Base-by-base conservation (phyloP, 1,284 basidiomycete species). In the Ceratobasidium sp. region DNA sequence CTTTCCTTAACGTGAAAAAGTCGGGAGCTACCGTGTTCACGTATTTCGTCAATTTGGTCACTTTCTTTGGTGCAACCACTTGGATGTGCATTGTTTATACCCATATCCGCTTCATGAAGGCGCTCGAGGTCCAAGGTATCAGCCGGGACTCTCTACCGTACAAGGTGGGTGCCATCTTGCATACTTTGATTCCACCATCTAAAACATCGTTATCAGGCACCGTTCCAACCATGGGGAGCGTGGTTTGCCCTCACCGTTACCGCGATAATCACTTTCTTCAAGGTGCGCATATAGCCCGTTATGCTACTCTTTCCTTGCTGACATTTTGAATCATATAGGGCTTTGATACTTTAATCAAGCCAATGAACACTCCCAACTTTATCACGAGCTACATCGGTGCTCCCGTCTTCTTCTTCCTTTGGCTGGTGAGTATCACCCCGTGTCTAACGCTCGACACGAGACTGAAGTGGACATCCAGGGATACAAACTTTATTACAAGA, bases 51-150 rank as follows among this genome's bases (percentile, higher is more conserved):
- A 90, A 90, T 80, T 83, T 92, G 64, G 90, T 92, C 54, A 90
- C 90, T 7, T 90, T 90, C 60, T 92, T 92, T 81, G 93, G 92
- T 59, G 89, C 91, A 33, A 86, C 92, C 27, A 92, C 91, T 7
- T 93, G 93, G 92, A 90, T 94, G 87, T 89, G 87, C 30, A 94
- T 95, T 78, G 84, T 89, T 57, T 89, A 88, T 65, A 89, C 89
- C 12, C 93, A 94, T 84, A 89, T 94, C 78, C 87, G 87, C 16
- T 93, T 94, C 84, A 92, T 93, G 92, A 87, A 88, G 81, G 92
- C 91, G 0, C 84, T 94, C 79, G 87, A 90, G 79, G 89, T 86
- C 0, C 92, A 94, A 78, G 92, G 92, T 18, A 87, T 90, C 80
- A 88, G 88, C 1, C 87, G 93, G 23, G 88, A 91, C 66, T 84